Conservation (phyloP, 179 eudicot genomes). For the Silene noctiflora region DNA sequence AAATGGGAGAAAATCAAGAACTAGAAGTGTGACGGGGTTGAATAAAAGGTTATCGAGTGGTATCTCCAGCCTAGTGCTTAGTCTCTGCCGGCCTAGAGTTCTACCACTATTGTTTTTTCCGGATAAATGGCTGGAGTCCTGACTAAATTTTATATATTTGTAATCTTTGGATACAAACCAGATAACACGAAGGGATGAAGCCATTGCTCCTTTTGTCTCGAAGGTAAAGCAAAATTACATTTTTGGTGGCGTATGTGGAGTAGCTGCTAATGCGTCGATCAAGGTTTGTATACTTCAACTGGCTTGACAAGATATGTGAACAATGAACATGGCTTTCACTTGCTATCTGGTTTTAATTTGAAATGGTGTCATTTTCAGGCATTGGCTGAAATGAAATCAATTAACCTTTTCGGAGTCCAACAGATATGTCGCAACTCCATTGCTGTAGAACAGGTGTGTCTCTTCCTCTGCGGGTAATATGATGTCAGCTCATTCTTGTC, state of each 20-base stretch:
- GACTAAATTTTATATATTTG: not conserved
- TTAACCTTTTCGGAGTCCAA: slow-evolving; percentile 97
- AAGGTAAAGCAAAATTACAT: slow-evolving; percentile 67
- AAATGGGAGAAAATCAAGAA: not conserved
- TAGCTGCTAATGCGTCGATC: slow-evolving; percentile 75
- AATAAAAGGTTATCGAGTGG: slow-evolving; percentile 2
- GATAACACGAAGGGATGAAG: slow-evolving; percentile 96
- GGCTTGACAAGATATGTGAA: not conserved
- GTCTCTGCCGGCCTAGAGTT: not conserved
- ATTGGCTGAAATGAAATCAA: slow-evolving; percentile 76
- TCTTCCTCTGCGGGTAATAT: not conserved
- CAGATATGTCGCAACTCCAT: slow-evolving; percentile 98
- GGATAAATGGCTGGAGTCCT: not conserved
- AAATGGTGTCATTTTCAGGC: slow-evolving; percentile 44
- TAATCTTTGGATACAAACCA: slow-evolving; percentile 26
- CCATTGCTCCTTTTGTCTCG: slow-evolving; percentile 81
- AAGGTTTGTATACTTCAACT: slow-evolving; percentile 45
- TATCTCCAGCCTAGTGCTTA: not conserved
- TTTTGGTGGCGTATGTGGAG: slow-evolving; percentile 85
- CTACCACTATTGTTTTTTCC: not conserved
- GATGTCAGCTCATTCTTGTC: not conserved
- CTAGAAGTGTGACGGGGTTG: not conserved
- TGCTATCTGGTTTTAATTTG: slow-evolving; percentile 14
- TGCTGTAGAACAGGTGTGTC: slow-evolving; percentile 87
- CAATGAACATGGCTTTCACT: slow-evolving; percentile 14